A percentile compares a stretch with the other conserved stretches of the same genome.
These are phyloP conservation scores for Dactylellina leptospora DNA, from an alignment of 2,329 filamentous ascomycete species.

Conservation along the genomic window DNA sequence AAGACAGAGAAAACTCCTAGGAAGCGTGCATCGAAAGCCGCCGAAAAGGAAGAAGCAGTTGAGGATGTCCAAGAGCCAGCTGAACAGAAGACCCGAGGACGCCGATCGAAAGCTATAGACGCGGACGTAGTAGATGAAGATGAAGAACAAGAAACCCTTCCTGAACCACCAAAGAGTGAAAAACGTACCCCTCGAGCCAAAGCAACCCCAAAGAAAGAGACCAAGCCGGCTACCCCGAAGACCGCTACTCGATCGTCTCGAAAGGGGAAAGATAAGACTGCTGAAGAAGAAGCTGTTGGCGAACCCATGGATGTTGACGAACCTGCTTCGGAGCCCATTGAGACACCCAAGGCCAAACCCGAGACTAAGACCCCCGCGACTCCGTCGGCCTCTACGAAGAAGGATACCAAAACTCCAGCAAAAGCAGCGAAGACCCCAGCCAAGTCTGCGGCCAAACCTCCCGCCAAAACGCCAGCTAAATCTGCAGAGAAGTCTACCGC, in stretches of 20 bases:
- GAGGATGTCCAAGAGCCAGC: background rate
- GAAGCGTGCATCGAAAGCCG: slow-evolving; percentile 15
- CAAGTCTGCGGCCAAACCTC: slow-evolving; percentile 56
- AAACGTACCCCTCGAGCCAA: slow-evolving; percentile 26
- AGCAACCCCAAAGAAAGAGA: slow-evolving; percentile 9
- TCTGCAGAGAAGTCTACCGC: slow-evolving; percentile 46
- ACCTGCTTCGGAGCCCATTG: slow-evolving; percentile 12
- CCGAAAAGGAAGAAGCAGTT: slow-evolving; percentile 5
- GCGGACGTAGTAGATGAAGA: no score
- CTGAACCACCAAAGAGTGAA: slow-evolving; percentile 20
- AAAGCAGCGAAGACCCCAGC: slow-evolving; percentile 26
- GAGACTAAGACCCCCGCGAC: slow-evolving; percentile 25
- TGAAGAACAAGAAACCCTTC: slow-evolving; percentile 11
- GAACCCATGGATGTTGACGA: slow-evolving; percentile 40
- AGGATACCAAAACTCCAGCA: slow-evolving; percentile 54
- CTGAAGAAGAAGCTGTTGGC: slow-evolving; percentile 10
- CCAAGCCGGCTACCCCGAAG: slow-evolving; percentile 7
- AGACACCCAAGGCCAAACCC: slow-evolving; percentile 52
- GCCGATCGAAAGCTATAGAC: slow-evolving; percentile 8
- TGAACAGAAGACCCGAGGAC: slow-evolving; percentile 8
- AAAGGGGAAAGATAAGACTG: slow-evolving; percentile 8
- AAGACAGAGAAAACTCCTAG: slow-evolving; percentile 57
- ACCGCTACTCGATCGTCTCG: background rate
- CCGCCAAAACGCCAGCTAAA: slow-evolving; percentile 52
- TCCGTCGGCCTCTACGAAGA: slow-evolving; percentile 32